phyloP scores from a whole-genome alignment of 768 basidiomycete species.

The Pleurotus sapidus region DNA sequence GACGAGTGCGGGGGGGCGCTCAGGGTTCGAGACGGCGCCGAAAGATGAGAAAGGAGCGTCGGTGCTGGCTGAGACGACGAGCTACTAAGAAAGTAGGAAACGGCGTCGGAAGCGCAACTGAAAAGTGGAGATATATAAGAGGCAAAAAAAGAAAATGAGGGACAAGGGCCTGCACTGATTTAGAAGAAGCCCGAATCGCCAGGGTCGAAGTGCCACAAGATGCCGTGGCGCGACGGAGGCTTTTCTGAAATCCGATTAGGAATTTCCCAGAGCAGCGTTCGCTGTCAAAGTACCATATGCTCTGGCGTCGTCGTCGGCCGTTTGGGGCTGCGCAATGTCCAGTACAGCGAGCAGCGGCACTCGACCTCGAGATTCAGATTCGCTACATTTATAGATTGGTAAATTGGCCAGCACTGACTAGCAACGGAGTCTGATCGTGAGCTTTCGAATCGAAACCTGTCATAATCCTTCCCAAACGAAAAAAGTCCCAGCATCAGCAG shows the following conservation, averaged over 20 bases:
- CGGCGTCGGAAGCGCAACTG: neutral
- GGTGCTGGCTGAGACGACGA: neutral
- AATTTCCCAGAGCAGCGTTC: no score
- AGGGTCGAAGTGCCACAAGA: neutral
- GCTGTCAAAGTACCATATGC: no score
- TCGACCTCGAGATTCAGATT: no score
- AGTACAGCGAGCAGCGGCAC: no score
- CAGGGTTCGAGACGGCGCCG: neutral
- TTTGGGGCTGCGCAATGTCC: no score
- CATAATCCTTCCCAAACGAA: no score
- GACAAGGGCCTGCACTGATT: constrained; percentile 1
- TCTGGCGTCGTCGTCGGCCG: no score
- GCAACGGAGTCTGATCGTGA: no score
- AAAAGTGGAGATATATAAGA: neutral
- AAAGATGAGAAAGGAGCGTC: neutral
- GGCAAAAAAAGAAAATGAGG: neutral
- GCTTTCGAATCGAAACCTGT: no score
- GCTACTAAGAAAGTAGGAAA: neutral
- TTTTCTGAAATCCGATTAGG: neutral
- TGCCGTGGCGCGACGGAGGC: neutral
- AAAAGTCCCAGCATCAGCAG: no score
- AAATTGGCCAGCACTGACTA: no score
- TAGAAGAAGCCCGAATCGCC: constrained; percentile 6
- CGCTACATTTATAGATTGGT: no score
- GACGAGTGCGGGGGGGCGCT: neutral